A percentile compares a stretch with the other conserved stretches of the same genome.
phyloP scores from a whole-genome alignment of 192 early-diverging fungal genomes.

The Gamsiella multidivaricata region DNA sequence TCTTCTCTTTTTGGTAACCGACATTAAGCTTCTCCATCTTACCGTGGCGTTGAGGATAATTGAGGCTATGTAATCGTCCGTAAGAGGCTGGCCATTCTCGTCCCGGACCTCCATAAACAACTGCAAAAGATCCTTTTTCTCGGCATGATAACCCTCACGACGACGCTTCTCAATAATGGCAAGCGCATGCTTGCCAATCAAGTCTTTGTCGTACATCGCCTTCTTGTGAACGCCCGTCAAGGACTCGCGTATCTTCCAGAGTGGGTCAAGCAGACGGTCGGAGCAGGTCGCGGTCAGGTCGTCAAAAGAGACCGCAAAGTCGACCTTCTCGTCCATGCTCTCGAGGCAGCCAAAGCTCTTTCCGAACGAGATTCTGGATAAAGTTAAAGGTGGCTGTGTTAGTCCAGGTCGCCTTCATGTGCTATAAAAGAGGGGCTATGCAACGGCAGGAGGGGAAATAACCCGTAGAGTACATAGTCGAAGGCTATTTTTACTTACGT shows the following conservation, averaged over 20 bases:
- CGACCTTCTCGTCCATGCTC: conserved; percentile 10
- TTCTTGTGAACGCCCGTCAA: conserved; percentile 20
- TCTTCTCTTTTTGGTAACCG: too few species aligned
- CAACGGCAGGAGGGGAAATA: neutral
- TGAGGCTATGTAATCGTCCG: conserved; percentile 58
- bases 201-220: conserved; percentile 12
- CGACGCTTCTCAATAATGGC: conserved; percentile 40
- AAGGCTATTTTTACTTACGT: conserved; percentile 4
- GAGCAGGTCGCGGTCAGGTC: conserved; percentile 40
- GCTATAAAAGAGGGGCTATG: neutral
- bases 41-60: conserved; percentile 58
- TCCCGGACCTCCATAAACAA: conserved; percentile 57
- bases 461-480: too few species aligned
- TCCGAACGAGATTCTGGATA: conserved; percentile 28
- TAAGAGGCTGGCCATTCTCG: conserved; percentile 51
- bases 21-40: neutral
- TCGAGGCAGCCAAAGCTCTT: conserved; percentile 43
- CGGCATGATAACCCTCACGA: neutral
- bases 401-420: too few species aligned
- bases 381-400: neutral
- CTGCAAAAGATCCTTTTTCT: conserved; percentile 51
- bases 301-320: conserved; percentile 67
- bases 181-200: conserved; percentile 28
- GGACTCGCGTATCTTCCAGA: conserved; percentile 42
- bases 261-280: conserved; percentile 36